Evolutionary conservation across 768 basidiomycete species (phyloP).

Genomic region (Hebeloma cylindrosporum): DNA sequence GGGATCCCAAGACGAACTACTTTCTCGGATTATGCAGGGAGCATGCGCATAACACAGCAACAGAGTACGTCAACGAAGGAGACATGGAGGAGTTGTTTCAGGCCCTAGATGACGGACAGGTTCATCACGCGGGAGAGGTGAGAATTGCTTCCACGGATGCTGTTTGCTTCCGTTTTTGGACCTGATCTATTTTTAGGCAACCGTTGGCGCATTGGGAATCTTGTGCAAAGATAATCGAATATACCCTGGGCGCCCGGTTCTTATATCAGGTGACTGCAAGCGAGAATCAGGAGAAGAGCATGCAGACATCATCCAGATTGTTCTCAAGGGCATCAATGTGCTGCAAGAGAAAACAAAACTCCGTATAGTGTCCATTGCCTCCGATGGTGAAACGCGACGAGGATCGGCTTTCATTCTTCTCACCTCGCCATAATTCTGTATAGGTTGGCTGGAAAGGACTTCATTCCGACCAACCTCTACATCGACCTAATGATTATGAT

Average conservation of each 20-base stretch:
- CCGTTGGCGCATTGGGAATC: slow-evolving; percentile 25
- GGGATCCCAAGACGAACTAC: slow-evolving; percentile 22
- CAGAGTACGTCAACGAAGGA: slow-evolving; percentile 19
- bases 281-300: slow-evolving; percentile 21
- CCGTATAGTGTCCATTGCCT: slow-evolving; percentile 21
- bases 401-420: slow-evolving; percentile 20
- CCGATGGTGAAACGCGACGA: slow-evolving; percentile 26
- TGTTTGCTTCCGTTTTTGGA: too few species aligned
- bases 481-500: slow-evolving; percentile 29
- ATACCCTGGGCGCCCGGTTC: slow-evolving; percentile 22
- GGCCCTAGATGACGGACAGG: slow-evolving; percentile 13
- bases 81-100: slow-evolving; percentile 24
- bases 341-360: slow-evolving; percentile 14
- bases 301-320: slow-evolving; percentile 13
- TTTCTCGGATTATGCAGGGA: slow-evolving; percentile 27
- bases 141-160: not conserved
- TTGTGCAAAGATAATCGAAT: slow-evolving; percentile 19
- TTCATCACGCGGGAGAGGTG: slow-evolving; percentile 24
- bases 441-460: slow-evolving; percentile 10
- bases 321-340: slow-evolving; percentile 13
- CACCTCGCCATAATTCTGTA: slow-evolving; percentile 23
- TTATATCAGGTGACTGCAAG: slow-evolving; percentile 29
- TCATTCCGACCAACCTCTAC: slow-evolving; percentile 30
- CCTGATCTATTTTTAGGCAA: slow-evolving; percentile 24
- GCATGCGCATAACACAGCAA: slow-evolving; percentile 17